Base-by-base conservation (phyloP, 2,329 filamentous ascomycete species). In the Fusarium pseudoanthophilum region DNA sequence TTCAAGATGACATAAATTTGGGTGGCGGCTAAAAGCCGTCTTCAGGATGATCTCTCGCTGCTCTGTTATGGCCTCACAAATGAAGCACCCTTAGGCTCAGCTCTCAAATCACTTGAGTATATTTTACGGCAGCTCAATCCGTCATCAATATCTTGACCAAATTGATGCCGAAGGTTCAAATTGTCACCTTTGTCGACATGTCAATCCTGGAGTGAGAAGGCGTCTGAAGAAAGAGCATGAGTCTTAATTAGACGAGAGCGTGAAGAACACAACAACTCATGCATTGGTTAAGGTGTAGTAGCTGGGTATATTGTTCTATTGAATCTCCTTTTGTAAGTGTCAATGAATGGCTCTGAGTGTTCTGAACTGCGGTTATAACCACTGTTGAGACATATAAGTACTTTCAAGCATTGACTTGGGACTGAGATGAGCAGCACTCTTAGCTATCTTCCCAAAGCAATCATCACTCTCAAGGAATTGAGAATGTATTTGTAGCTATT, bases 191-290 rank as follows among this genome's bases (percentile, higher is more conserved):
- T 70, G 60, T 10, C 53, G 55, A 18, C 28, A 60, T 18, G 69
- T 72, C 24, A 65, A 69, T 48, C 58, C 69, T 36, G 32, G 64
- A 7, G 57, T 69, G 7, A 28, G 70, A 13, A 58, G 64, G 16
- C 52, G 53, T 16, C 49, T 72, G 16, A 73, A 65, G 37, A 1
- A 43, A 61, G 13, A 72, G 68, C 39, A 73, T 72, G 57, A 64
- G 53, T 11, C 56, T 70, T 15, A 43, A 69, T 43, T 49, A 60
- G 34, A 58, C 64, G 34, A 60, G 39, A 45, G 34, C 7, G 9
- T 72, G 70, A 62, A 64, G 24, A 46, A 73, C 30, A 64, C 57
- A 14, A 69, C 64, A 64, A 59, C 68, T 14, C 57, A 60, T 36
- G 59, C 2, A 60, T 36, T 36, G 34, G 9, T 16, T 36, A 16